These are phyloP conservation scores for Fusarium aywerte DNA, from an alignment of 2,329 filamentous ascomycete species.

Conservation along the genomic window DNA sequence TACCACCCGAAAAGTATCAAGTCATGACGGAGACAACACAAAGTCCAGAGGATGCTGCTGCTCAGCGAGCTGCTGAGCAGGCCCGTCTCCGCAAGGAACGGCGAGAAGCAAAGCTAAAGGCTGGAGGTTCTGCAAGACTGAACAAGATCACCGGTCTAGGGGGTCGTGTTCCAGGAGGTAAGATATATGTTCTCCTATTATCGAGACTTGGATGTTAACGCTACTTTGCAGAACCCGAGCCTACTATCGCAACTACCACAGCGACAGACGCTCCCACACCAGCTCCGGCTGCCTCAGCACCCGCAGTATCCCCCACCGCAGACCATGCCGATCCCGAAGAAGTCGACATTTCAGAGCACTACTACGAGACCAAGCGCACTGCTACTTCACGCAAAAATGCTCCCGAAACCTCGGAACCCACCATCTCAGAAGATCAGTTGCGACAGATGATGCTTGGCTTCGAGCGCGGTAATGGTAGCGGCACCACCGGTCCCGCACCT, in stretches of 20 bases:
- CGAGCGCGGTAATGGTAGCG: constrained; percentile 49
- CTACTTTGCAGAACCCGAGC: constrained; percentile 14
- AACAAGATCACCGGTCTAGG: constrained; percentile 80
- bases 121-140: constrained; percentile 74
- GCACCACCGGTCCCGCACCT: constrained; percentile 41
- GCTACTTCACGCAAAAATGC: constrained; percentile 46
- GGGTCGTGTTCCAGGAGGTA: constrained; percentile 52
- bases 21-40: constrained; percentile 55
- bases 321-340: constrained; percentile 75
- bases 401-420: constrained; percentile 45
- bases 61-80: constrained; percentile 69
- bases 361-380: constrained; percentile 65
- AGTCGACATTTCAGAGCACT: constrained; percentile 81
- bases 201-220: background rate
- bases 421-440: constrained; percentile 67
- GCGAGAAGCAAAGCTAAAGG: constrained; percentile 80
- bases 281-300: constrained; percentile 47
- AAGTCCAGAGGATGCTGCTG: constrained; percentile 57
- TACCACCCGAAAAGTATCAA: background rate
- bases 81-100: constrained; percentile 81
- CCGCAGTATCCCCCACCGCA: constrained; percentile 47
- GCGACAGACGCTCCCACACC: constrained; percentile 45
- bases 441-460: constrained; percentile 73
- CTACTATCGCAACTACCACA: constrained; percentile 30
- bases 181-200: background rate